Conservation (phyloP, 208 protist genomes). For the Angomonas deanei region DNA sequence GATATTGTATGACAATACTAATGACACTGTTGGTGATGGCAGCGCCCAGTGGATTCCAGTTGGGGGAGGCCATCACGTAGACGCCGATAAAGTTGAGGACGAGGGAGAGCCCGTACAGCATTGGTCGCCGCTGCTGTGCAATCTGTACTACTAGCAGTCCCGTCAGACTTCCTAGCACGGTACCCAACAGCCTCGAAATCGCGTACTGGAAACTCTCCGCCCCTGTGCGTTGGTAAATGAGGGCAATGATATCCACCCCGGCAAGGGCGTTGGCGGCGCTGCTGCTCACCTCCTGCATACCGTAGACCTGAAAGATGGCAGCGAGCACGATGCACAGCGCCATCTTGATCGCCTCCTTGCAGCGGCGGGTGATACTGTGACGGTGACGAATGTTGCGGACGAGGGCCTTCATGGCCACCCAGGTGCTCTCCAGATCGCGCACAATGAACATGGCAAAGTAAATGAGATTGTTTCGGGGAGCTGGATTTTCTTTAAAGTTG, state of each 20-base stretch:
- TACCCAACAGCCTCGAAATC: slow-evolving; percentile 73
- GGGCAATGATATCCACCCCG: slow-evolving; percentile 76
- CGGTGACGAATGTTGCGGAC: slow-evolving; percentile 29
- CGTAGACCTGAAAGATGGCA: slow-evolving; percentile 75
- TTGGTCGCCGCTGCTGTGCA: slow-evolving; percentile 31
- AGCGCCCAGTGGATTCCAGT: slow-evolving; percentile 62
- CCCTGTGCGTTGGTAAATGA: slow-evolving; percentile 72
- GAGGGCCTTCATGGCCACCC: slow-evolving; percentile 32
- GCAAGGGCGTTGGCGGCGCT: slow-evolving; percentile 34
- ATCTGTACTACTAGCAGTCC: slow-evolving; percentile 64
- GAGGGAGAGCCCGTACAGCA: slow-evolving; percentile 53
- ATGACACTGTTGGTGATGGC: slow-evolving; percentile 78
- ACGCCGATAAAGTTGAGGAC: slow-evolving; percentile 68
- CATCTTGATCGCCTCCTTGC: slow-evolving; percentile 85
- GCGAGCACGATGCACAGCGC: slow-evolving; percentile 63
- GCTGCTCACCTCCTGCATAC: slow-evolving; percentile 38
- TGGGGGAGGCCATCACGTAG: slow-evolving; percentile 63
- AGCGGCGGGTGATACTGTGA: slow-evolving; percentile 61
- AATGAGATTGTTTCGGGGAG: slow-evolving; percentile 39
- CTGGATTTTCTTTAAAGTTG: slow-evolving; percentile 43
- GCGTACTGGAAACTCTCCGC: slow-evolving; percentile 83
- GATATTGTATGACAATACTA: slow-evolving; percentile 73
- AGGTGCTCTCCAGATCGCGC: slow-evolving; percentile 51
- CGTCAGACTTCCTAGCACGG: slow-evolving; percentile 69
- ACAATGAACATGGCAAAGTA: slow-evolving; percentile 44